Evolutionary conservation across 148 eudicot species (phyloP), one percentile per base, ranked within the genome.

Genomic region (Diospyros kaki): DNA sequence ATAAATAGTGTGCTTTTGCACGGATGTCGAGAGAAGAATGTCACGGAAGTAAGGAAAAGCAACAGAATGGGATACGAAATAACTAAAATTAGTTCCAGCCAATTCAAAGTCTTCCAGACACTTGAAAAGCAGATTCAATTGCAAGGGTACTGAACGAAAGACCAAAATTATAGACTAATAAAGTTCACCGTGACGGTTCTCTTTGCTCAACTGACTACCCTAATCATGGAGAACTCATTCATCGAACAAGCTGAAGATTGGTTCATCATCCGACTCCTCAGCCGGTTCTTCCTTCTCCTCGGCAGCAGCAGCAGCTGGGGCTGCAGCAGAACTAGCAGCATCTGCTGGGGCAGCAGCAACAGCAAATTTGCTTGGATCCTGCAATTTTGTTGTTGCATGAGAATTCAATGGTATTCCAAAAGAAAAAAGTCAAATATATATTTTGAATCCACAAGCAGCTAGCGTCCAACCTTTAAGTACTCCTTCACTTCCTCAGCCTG

Each of bases 351-450:
- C 87, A n/a, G 45, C 70, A 5, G 81, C 85, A 58, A 58, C 85
- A 8, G 77, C 85, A 74, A 88, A 86, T 80, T 88, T 86, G 83
- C 81, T 77, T 28, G 85, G 89, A 71, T 81, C 87, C 89, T 84
- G 79, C 75, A 48, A 9, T n/a, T 66, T 42, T 28, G 28, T 28
- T 28, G 28, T 28, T 28, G 28, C 28, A 28, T 28, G 28, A 28
- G 28, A 28, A 28, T 28, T 28, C 28, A 28, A 28, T 28, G 28
- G 28, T 28, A 28, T 28, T 28, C 28, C 28, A 28, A 28, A 28
- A 28, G 28, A 28, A 28, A 28, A 28, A 1, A 48, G 8, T 48
- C 52, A 48, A 55, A 55, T 2, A 2, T 6, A 55, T 2, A 9
- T 55, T 55, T 55, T 55, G 3, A 3, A 55, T 5, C 59, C 59